These are phyloP conservation scores for Ceratopteris richardii DNA, from an alignment of 75 land plant genomes.

Conservation along the genomic window DNA sequence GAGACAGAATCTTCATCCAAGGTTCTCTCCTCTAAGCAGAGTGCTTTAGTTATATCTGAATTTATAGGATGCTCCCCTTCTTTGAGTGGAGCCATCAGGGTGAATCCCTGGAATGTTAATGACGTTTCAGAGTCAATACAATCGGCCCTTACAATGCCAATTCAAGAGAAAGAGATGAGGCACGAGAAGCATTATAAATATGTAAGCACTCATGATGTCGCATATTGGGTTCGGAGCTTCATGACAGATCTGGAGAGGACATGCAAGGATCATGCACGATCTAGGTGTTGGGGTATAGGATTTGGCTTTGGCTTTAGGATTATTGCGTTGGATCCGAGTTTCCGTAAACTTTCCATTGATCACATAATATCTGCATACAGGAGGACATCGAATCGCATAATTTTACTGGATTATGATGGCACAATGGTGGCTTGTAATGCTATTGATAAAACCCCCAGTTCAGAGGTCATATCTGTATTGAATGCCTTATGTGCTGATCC, in stretches of 20 bases:
- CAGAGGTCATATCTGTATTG: constrained; percentile 30
- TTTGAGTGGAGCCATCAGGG: constrained; percentile 42
- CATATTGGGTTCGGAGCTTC: constrained; percentile 41
- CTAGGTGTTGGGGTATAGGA: constrained; percentile 43
- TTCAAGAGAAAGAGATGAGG: constrained; percentile 29
- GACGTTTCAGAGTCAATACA: constrained; percentile 42
- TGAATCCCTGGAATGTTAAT: constrained; percentile 47
- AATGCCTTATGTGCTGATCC: constrained; percentile 40
- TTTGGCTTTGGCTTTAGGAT: constrained; percentile 43
- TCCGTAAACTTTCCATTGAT: constrained; percentile 42
- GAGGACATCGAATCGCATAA: constrained; percentile 31
- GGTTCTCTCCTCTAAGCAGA: background rate
- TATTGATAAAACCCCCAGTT: constrained; percentile 40
- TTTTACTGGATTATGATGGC: constrained; percentile 48
- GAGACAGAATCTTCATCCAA: no score
- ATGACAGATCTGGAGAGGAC: constrained; percentile 34
- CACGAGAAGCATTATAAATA: constrained; percentile 48
- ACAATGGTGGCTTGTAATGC: constrained; percentile 53
- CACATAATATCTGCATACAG: constrained; percentile 40
- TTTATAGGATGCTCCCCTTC: constrained; percentile 53
- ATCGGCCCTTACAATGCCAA: constrained; percentile 27
- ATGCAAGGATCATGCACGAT: constrained; percentile 25
- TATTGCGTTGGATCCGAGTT: constrained; percentile 38
- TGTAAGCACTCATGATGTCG: constrained; percentile 39
- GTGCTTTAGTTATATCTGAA: constrained; percentile 9